Evolutionary conservation across 2,329 filamentous ascomycete species (phyloP).

Genomic region (Talaromyces albobiverticillius): DNA sequence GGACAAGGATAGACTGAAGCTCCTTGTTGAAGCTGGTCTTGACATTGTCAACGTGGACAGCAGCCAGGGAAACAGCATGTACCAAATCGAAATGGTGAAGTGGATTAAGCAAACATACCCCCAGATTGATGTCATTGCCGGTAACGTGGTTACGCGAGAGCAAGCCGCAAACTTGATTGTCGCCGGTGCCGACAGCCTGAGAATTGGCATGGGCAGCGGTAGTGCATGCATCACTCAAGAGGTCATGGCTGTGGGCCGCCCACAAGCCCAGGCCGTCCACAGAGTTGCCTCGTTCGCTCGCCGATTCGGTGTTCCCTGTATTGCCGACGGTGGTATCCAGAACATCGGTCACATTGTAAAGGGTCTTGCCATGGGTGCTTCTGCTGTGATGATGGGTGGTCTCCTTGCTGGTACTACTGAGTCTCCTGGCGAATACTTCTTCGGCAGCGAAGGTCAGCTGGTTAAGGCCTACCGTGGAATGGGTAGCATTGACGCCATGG

Average conservation of each 20-base stretch:
- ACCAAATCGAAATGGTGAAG: conserved; percentile 97
- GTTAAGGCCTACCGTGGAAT: conserved; percentile 99
- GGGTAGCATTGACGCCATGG: conserved; percentile 99
- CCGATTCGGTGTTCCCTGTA: conserved; percentile 93
- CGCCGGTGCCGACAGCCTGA: conserved; percentile 90
- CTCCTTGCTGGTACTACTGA: conserved; percentile 95
- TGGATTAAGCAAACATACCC: conserved; percentile 89
- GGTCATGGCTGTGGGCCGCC: conserved; percentile 97
- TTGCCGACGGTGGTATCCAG: conserved; percentile 95
- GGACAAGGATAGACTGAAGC: conserved; percentile 81
- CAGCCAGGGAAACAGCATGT: conserved; percentile 97
- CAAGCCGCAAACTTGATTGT: conserved; percentile 91
- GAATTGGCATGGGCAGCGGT: conserved; percentile 98
- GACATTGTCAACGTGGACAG: conserved; percentile 95
- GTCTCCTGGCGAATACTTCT: conserved; percentile 93
- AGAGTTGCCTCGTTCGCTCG: conserved; percentile 86
- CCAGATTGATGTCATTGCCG: conserved; percentile 87
- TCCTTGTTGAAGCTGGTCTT: conserved; percentile 89
- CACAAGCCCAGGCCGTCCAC: conserved; percentile 90
- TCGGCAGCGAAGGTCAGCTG: conserved; percentile 93
- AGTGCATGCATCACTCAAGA: conserved; percentile 99
- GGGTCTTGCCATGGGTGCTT: conserved; percentile 89
- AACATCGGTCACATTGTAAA: conserved; percentile 99
- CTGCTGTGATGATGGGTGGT: conserved; percentile 99
- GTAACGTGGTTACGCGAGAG: conserved; percentile 96